Percentiles rank a stretch among this genome's conserved stretches.
Conservation (phyloP, 257 asterid species). For the Lantana camara region DNA sequence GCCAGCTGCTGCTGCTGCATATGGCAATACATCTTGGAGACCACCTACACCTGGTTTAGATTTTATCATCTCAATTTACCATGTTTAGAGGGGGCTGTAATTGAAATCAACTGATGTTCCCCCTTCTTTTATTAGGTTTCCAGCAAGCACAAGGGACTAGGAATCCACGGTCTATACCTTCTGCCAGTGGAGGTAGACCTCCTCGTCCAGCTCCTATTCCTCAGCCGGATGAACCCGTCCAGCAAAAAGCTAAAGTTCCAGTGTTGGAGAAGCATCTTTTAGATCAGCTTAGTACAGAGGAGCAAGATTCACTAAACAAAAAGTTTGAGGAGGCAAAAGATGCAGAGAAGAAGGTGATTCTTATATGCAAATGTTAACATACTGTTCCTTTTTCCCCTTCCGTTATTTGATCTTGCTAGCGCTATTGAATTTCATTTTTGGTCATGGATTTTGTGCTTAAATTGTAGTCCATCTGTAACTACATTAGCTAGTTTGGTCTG, state of each 20-base stretch:
- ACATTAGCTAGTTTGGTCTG: too few relatives aligned
- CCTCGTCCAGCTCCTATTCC: constrained; percentile 91
- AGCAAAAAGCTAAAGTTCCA: constrained; percentile 84
- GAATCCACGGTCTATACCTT: constrained; percentile 45
- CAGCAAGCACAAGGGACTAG: constrained; percentile 66
- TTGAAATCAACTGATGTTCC: constrained; percentile 19
- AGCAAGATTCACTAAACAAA: constrained; percentile 71
- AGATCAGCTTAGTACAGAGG: constrained; percentile 94
- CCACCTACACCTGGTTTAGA: constrained; percentile 70
- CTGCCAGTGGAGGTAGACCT: constrained; percentile 70
- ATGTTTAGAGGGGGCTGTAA: constrained; percentile 2
- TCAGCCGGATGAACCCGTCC: constrained; percentile 70
- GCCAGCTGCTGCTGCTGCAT: constrained; percentile 46
- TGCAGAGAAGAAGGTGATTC: constrained; percentile 83
- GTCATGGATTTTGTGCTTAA: constrained; percentile 5
- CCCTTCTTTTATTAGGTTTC: constrained; percentile 43
- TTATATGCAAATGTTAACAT: not conserved
- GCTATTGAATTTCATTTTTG: constrained; percentile 14
- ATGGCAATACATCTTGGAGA: constrained; percentile 65
- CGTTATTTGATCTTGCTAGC: not conserved
- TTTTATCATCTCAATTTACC: constrained; percentile 21
- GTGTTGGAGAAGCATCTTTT: constrained; percentile 85
- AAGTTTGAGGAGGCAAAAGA: constrained; percentile 94
- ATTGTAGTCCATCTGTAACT: not conserved
- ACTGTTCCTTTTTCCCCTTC: constrained; percentile 8